phyloP scores from a whole-genome alignment of 2,329 filamentous ascomycete species.

The Colletotrichum liaoningense region DNA sequence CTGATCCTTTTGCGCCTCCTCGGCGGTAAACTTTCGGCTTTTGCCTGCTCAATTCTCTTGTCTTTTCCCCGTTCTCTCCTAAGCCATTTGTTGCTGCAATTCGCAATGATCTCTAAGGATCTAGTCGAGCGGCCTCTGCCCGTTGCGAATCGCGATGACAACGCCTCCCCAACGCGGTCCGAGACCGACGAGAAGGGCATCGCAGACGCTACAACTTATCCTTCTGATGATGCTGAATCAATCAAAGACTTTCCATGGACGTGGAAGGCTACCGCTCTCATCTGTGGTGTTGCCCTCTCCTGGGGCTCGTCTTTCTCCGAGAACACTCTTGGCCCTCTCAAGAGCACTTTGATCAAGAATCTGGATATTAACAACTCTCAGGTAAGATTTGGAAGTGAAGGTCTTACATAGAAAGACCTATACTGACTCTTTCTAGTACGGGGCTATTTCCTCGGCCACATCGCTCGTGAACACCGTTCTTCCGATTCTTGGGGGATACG shows the following conservation, averaged over 20 bases:
- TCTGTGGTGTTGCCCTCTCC: background rate
- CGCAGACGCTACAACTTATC: background rate
- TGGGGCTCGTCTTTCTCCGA: background rate
- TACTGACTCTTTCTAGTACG: background rate
- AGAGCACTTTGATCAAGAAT: background rate
- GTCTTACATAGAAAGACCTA: no score
- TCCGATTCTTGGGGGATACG: background rate
- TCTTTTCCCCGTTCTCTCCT: background rate
- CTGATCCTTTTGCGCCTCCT: background rate
- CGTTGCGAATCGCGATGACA: background rate
- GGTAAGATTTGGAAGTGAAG: background rate
- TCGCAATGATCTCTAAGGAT: background rate
- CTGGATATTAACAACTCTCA: background rate
- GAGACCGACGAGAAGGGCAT: constrained; percentile 22
- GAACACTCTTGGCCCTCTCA: background rate
- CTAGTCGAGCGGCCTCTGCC: background rate
- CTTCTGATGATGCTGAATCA: constrained; percentile 7
- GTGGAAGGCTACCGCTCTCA: constrained; percentile 40
- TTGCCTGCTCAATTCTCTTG: background rate
- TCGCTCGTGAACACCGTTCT: background rate
- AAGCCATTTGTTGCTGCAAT: background rate
- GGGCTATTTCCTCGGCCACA: background rate
- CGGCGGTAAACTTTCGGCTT: background rate
- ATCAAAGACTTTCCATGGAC: constrained; percentile 39
- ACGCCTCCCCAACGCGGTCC: background rate